phyloP scores from a whole-genome alignment of 2,329 filamentous ascomycete genomes.

The Nothopassalora personata region DNA sequence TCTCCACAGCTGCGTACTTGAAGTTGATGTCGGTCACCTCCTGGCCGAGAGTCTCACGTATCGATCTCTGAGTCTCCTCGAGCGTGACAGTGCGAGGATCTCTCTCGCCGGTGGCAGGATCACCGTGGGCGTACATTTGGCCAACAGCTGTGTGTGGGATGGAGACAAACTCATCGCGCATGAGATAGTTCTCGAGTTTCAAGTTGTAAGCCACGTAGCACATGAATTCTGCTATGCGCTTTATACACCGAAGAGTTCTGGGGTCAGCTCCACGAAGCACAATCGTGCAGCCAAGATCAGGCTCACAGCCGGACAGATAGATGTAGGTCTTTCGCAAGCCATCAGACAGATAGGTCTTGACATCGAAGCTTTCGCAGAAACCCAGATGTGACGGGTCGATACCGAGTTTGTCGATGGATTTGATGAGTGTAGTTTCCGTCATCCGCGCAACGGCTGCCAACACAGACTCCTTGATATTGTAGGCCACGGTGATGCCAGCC shows the following conservation, averaged over 20 bases:
- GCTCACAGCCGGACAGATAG: conserved; percentile 84
- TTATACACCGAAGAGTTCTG: conserved; percentile 68
- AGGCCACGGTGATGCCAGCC: conserved; percentile 85
- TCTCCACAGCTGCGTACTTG: conserved; percentile 91
- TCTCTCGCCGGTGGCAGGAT: conserved; percentile 4
- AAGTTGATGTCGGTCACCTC: conserved; percentile 45
- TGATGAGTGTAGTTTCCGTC: conserved; percentile 85
- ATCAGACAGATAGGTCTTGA: conserved; percentile 88
- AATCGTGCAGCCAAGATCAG: conserved; percentile 90
- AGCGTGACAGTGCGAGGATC: conserved; percentile 5
- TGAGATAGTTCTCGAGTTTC: conserved; percentile 87
- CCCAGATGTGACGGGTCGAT: conserved; percentile 70
- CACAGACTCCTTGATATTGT: conserved; percentile 94
- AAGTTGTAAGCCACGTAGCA: conserved; percentile 98
- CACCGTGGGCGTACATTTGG: conserved; percentile 29
- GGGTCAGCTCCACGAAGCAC: conserved; percentile 77
- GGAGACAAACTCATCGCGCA: conserved; percentile 86
- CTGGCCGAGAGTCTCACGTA: conserved; percentile 14
- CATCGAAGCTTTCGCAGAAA: conserved; percentile 79
- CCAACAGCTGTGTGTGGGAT: conserved; percentile 55
- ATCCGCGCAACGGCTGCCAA: conserved; percentile 91
- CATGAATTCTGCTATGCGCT: conserved; percentile 96
- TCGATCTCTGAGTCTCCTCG: conserved; percentile 10
- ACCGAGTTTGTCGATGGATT: conserved; percentile 88
- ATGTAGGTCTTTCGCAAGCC: conserved; percentile 90